These are phyloP conservation scores for Porphyridium purpureum DNA, from an alignment of 23 red algal species.

Conservation along the genomic window DNA sequence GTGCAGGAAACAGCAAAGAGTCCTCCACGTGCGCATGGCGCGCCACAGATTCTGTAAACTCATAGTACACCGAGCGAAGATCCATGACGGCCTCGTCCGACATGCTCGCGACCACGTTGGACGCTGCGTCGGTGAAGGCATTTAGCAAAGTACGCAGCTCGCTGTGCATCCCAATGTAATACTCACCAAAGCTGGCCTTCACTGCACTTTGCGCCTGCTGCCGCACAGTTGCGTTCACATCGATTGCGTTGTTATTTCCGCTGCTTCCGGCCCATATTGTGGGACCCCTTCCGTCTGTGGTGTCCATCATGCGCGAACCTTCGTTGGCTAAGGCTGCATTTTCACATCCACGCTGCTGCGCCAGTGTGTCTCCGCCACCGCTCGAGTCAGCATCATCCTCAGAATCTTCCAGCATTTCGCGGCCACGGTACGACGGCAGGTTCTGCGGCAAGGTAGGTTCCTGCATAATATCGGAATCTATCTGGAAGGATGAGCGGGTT, in stretches of 20 bases:
- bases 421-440: too few species aligned
- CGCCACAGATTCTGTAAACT: not conserved
- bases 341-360: not conserved
- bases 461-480: not conserved
- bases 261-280: too few species aligned
- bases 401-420: too few species aligned
- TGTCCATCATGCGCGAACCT: not conserved
- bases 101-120: too few species aligned
- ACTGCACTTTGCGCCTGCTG: not conserved
- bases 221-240: too few species aligned
- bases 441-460: too few species aligned
- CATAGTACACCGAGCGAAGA: not conserved
- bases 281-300: too few species aligned
- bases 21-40: not conserved
- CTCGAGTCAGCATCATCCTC: too few species aligned
- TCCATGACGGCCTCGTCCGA: too few species aligned
- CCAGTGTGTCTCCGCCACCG: not conserved
- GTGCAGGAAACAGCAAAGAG: constrained; percentile 10
- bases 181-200: not conserved
- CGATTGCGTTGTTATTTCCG: not conserved
- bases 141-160: not conserved
- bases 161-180: not conserved
- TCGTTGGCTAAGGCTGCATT: too few species aligned
- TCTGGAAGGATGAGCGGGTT: not conserved
- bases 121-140: not conserved